Evolutionary conservation across 176 grass and related monocot species (phyloP), one percentile per base, ranked within the genome.

Genomic region (Rhynchospora tenuis): DNA sequence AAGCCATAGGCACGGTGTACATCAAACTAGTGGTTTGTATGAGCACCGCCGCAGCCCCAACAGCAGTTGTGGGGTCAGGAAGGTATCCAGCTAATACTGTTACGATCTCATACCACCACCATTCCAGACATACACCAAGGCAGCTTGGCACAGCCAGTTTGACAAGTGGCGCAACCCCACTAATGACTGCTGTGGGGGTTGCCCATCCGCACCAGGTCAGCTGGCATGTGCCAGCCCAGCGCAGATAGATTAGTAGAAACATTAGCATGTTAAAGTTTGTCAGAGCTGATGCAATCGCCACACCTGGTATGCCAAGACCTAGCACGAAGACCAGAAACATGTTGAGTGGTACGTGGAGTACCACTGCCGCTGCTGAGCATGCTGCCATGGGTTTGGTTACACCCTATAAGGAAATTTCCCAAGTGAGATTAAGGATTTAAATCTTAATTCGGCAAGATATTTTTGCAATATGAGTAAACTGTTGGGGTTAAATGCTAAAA

Each of bases 81-180:
- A 98, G 86, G 89, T 98, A 98, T 0, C 96, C 96, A 14, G 96
- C 89, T 15, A 98, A 91, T n/a, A 98, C 93, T 13, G 96, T 98
- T 84, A 98, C 83, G 1, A 98, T 94, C 93, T 98, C 96, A 77
- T 98, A 98, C 96, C 96, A 98, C 96, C 96, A 98, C 96, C 96
- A 98, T 85, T 98, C 96, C 81, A 98, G 89, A 85, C 96, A 98
- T n/a, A 98, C 96, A 55, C 96, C 48, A 19, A 86, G 80, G 88
- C 96, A 98, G 84, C 96, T 98, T 0, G 96, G 91, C 63, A 98
- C 88, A 16, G 96, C 93, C 19, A 98, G 92, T 50, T 89, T 87
- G 64, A 90, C 89, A 59, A 98, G 86, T 9, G 83, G 92, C 0
- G 83, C 26, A 2, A 95, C 85, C 0, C 88, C 92, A 43, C 88